Percentiles rank a stretch among this genome's conserved stretches.
These are phyloP conservation scores for Panellus pusillus DNA, from an alignment of 768 basidiomycete genomes.

Conservation along the genomic window DNA sequence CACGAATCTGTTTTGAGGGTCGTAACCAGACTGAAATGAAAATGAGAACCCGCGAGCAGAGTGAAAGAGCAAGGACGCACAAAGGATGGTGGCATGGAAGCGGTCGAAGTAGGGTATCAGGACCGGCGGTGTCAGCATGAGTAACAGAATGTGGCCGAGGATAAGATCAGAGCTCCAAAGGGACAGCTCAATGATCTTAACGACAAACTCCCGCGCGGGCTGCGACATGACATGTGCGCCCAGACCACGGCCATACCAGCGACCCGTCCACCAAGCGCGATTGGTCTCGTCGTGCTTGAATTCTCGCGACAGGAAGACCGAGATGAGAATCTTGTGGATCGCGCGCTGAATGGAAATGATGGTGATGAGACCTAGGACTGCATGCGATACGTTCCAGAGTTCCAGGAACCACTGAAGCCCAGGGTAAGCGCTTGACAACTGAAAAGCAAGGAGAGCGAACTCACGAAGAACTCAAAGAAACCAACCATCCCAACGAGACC, in stretches of 20 bases:
- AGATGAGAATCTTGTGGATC: conserved; percentile 92
- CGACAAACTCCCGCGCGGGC: conserved; percentile 93
- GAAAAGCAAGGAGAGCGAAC: conserved; percentile 27
- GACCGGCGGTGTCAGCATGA: conserved; percentile 87
- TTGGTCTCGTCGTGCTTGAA: conserved; percentile 99
- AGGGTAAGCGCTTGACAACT: conserved; percentile 21
- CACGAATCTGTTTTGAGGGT: conserved; percentile 91
- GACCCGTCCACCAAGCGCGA: conserved; percentile 98
- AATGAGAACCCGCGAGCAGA: conserved; percentile 21
- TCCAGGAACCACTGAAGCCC: conserved; percentile 85
- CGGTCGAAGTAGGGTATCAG: conserved; percentile 91
- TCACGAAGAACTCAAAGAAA: conserved; percentile 95
- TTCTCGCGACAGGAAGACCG: conserved; percentile 93
- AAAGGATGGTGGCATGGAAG: conserved; percentile 87
- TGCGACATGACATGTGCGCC: conserved; percentile 92
- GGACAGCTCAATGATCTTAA: conserved; percentile 96
- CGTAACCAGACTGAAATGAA: conserved; percentile 80
- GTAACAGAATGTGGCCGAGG: conserved; percentile 81
- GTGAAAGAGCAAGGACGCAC: conserved; percentile 47
- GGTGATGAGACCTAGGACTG: conserved; percentile 90
- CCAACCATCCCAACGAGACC: conserved; percentile 85
- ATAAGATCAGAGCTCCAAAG: conserved; percentile 95
- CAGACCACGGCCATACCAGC: conserved; percentile 95
- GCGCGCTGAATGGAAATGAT: conserved; percentile 91
- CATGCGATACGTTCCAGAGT: conserved; percentile 87